phyloP scores from a whole-genome alignment of 225 moss, liverwort and hornwort species.

The Pseudisothecium myosuroides region DNA sequence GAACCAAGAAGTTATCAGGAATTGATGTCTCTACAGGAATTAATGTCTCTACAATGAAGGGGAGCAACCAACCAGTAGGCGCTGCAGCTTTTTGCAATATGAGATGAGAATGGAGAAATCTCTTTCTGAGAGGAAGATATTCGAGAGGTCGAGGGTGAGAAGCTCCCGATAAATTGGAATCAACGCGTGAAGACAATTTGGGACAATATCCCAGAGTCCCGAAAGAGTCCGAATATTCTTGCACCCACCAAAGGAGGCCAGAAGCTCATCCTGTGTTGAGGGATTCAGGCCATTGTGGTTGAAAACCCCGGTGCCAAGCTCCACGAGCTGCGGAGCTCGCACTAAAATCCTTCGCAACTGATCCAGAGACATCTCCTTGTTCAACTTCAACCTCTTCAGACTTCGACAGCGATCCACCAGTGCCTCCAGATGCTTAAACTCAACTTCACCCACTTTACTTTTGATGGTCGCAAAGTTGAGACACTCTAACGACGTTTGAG shows the following conservation, averaged over 20 bases:
- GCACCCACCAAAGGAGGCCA: conserved; percentile 41
- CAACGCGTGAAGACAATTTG: conserved; percentile 36
- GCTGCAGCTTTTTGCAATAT: conserved; percentile 66
- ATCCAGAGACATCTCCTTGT: conserved; percentile 58
- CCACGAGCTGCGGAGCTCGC: conserved; percentile 69
- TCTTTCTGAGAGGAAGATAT: conserved; percentile 37
- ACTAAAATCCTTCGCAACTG: conserved; percentile 62
- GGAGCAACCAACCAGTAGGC: conserved; percentile 55
- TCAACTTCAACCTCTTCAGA: conserved; percentile 65
- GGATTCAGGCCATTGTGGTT: conserved; percentile 6
- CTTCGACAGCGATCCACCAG: conserved; percentile 59
- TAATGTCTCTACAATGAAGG: not conserved
- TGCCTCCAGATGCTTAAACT: conserved; percentile 52
- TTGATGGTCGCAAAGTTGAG: conserved; percentile 76
- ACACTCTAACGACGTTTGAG: conserved; percentile 55
- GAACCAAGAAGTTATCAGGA: not conserved
- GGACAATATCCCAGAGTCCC: conserved; percentile 70
- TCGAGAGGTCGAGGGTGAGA: conserved; percentile 71
- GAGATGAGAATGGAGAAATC: conserved; percentile 60
- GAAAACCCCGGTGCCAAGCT: conserved; percentile 70
- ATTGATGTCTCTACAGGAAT: not conserved
- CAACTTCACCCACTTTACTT: conserved; percentile 25
- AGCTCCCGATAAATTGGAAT: conserved; percentile 53
- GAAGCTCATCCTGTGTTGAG: conserved; percentile 40
- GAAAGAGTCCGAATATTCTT: conserved; percentile 60